Evolutionary conservation across 2,329 filamentous ascomycete genomes (phyloP), one percentile per base, ranked within the genome.

Genomic region (Kalmusia sp.): DNA sequence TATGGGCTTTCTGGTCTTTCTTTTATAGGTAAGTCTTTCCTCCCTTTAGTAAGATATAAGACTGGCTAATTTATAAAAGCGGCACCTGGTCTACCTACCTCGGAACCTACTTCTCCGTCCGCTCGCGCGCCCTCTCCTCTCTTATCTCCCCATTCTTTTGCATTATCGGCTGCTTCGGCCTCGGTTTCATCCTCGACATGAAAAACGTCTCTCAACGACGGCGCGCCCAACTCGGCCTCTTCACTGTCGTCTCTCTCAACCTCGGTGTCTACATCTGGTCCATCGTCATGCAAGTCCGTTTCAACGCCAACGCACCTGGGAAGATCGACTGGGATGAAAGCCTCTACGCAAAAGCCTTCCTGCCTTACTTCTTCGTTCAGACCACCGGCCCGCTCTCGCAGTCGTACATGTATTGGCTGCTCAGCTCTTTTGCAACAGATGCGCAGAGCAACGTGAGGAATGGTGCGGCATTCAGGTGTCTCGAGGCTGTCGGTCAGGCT

Each of bases 171-270:
- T 81, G 78, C 58, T 81, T 81, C 47, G 79, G 77, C 35, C 75
- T 80, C 4, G 78, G 79, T 1, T 81, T 80, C 51, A 76, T 95
- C 82, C 78, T 86, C 87, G 50, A 79, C 74, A 63, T 90, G 84
- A 49, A 96, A 75, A 22, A 89, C 85, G 57, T 84, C 78, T 7
- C 90, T 83, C 61, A 84, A 59, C 67, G 79, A 7, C 76, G 79
- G 17, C 73, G 79, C 11, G 79, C 78, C 14, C 78, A 81, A 51
- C 52, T 77, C 4, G 79, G 78, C 41, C 72, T 81, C 6, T 76
- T 76, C 54, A 76, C 70, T 3, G 77, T 81, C 4, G 73, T 79
- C 2, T 63, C 77, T n/a, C 72, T 79, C 6, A 81, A 80, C 38
- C 55, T 77, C 4, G 79, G 76, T n/a, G 79, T 80, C 0, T 81